phyloP scores from a whole-genome alignment of 495 filamentous ascomycete species.

The Glutinoglossum americanum region DNA sequence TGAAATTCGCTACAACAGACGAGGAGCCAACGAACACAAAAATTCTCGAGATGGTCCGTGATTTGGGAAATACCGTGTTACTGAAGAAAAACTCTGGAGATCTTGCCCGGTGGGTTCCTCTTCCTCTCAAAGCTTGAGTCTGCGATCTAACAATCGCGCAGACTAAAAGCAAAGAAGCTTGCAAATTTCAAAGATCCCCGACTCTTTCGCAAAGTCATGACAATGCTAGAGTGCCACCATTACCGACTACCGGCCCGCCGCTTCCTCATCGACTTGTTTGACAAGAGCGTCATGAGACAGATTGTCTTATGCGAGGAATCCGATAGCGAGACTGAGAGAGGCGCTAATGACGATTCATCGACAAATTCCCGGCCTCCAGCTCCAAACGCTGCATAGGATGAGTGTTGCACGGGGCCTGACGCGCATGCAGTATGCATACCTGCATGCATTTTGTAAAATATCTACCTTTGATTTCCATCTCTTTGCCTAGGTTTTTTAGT shows the following conservation, averaged over 20 bases:
- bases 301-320: conserved; percentile 53
- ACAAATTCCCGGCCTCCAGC: neutral
- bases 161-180: conserved; percentile 42
- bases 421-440: neutral
- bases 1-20: conserved; percentile 30
- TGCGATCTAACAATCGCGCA: conserved; percentile 11
- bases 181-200: conserved; percentile 49
- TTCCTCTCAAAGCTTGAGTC: neutral
- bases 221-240: conserved; percentile 71
- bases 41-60: conserved; percentile 58
- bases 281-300: conserved; percentile 62
- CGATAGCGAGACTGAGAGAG: conserved; percentile 12
- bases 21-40: conserved; percentile 45
- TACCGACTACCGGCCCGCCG: conserved; percentile 67
- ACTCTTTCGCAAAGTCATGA: conserved; percentile 68
- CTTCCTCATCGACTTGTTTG: conserved; percentile 83
- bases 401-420: too few species aligned
- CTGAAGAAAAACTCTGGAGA: conserved; percentile 57
- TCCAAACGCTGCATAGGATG: neutral
- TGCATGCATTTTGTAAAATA: neutral
- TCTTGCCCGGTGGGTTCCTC: conserved; percentile 28
- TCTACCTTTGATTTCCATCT: neutral
- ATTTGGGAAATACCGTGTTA: conserved; percentile 74
- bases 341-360: neutral
- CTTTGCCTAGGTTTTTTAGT: neutral